A percentile compares a stretch with the other conserved stretches of the same genome.
phyloP scores from a whole-genome alignment of 164 flowering plant genomes.

The Vitis riparia region DNA sequence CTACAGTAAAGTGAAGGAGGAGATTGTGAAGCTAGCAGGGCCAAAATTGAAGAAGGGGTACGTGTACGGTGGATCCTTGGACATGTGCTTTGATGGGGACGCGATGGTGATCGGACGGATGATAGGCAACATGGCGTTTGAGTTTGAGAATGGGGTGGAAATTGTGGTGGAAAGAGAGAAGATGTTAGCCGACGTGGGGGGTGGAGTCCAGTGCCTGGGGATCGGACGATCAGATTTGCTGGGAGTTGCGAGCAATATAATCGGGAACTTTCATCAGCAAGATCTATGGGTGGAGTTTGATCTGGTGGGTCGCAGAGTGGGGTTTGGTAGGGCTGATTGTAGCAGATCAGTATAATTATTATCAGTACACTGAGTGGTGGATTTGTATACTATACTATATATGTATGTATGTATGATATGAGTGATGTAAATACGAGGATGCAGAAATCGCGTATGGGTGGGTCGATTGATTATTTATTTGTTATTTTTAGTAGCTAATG shows the following conservation, averaged over 20 bases:
- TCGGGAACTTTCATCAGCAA: conserved; percentile 81
- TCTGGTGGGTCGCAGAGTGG: conserved; percentile 50
- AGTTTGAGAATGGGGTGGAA: conserved; percentile 57
- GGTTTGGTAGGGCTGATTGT: conserved; percentile 72
- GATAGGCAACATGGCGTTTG: conserved; percentile 58
- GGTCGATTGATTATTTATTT: too few relatives aligned
- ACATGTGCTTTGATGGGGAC: conserved; percentile 58
- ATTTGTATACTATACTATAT: too few relatives aligned
- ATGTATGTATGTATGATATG: too few relatives aligned
- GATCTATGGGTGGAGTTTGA: conserved; percentile 85
- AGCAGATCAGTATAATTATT: conserved; percentile 30
- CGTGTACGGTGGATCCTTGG: conserved; percentile 49
- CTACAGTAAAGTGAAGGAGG: conserved; percentile 48
- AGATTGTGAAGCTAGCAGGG: conserved; percentile 51
- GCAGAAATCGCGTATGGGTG: too few relatives aligned
- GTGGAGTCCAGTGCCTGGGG: conserved; percentile 59
- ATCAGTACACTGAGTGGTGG: not conserved
- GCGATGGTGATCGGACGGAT: conserved; percentile 46
- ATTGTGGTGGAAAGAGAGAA: conserved; percentile 37
- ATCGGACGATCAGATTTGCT: conserved; percentile 68
- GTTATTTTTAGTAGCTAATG: too few relatives aligned
- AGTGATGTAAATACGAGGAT: too few relatives aligned
- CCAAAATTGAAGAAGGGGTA: conserved; percentile 42
- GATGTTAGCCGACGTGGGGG: conserved; percentile 45
- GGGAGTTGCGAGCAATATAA: conserved; percentile 59